Evolutionary conservation across 1,284 basidiomycete genomes (phyloP).

Genomic region (Apiotrichum gamsii): DNA sequence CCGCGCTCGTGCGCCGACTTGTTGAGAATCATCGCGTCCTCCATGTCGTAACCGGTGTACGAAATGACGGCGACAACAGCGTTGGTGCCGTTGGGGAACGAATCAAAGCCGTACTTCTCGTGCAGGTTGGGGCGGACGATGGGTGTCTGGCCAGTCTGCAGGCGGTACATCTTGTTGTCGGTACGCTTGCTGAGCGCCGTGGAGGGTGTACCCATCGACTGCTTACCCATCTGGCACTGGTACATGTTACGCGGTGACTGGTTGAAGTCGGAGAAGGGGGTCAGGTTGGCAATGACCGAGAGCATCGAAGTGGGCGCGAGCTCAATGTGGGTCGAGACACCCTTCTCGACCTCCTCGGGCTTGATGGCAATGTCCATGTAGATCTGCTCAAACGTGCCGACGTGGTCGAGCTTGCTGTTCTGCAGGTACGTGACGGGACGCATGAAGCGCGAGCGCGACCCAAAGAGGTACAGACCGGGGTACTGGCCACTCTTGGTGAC

Average conservation of each 20-base stretch:
- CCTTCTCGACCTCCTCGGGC: constrained; percentile 77
- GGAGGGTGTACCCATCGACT: constrained; percentile 98
- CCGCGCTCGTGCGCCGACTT: constrained; percentile 98
- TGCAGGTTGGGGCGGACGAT: constrained; percentile 88
- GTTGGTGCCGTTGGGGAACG: constrained; percentile 97
- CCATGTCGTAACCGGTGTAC: constrained; percentile 99
- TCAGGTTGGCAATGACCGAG: constrained; percentile 62
- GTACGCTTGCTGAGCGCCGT: constrained; percentile 86
- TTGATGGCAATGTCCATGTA: constrained; percentile 98
- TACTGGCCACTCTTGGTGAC: constrained; percentile 90
- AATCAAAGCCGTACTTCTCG: constrained; percentile 96
- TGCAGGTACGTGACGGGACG: constrained; percentile 86
- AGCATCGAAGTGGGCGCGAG: constrained; percentile 92
- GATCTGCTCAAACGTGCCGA: constrained; percentile 97
- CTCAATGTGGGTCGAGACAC: constrained; percentile 84
- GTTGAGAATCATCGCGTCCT: constrained; percentile 99
- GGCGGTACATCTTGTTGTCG: constrained; percentile 96
- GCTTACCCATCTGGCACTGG: constrained; percentile 95
- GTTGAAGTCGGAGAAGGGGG: constrained; percentile 86
- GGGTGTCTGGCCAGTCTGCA: constrained; percentile 92
- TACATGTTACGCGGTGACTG: constrained; percentile 60
- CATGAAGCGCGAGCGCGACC: constrained; percentile 90
- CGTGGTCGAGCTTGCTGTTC: constrained; percentile 80
- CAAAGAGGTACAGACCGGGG: constrained; percentile 91
- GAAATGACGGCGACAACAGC: constrained; percentile 98